A percentile compares a stretch with the other conserved stretches of the same genome.
Conservation (phyloP, 2,329 filamentous ascomycete species). For the Trichophyton verrucosum region DNA sequence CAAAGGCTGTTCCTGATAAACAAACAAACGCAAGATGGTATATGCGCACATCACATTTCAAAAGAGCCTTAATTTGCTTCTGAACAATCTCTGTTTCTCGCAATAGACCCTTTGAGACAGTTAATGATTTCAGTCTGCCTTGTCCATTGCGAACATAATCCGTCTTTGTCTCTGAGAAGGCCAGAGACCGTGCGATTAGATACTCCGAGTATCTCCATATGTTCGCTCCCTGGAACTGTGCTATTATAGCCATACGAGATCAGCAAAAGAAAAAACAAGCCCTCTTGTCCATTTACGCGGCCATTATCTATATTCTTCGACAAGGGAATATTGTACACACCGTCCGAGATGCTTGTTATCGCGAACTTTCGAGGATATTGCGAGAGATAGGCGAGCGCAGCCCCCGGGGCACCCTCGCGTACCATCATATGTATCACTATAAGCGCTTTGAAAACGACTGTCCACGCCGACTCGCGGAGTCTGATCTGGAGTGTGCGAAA, state of each 20-base stretch:
- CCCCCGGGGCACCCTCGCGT: conserved; percentile 79
- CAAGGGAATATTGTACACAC: conserved; percentile 39
- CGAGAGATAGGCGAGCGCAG: conserved; percentile 72
- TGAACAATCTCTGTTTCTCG: conserved; percentile 88
- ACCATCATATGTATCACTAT: conserved; percentile 98
- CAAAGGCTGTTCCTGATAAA: conserved; percentile 7
- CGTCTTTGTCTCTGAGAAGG: conserved; percentile 70
- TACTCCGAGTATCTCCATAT: conserved; percentile 88
- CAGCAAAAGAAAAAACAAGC: neutral
- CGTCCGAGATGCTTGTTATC: conserved; percentile 84
- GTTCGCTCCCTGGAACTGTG: conserved; percentile 87
- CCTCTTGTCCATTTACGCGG: neutral
- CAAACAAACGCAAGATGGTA: neutral
- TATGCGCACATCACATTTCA: conserved; percentile 72
- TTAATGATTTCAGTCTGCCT: conserved; percentile 68
- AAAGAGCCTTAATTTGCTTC: conserved; percentile 67
- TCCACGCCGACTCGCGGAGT: conserved; percentile 94
- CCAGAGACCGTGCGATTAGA: conserved; percentile 65
- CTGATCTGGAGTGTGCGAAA: conserved; percentile 84
- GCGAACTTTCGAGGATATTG: conserved; percentile 72
- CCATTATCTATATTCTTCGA: conserved; percentile 22
- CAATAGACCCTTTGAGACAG: conserved; percentile 81
- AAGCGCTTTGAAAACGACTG: conserved; percentile 95
- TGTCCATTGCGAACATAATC: conserved; percentile 83
- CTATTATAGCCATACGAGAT: conserved; percentile 34